Base-by-base conservation (phyloP, 768 basidiomycete genomes). In the Termitomyces eurrhizus region DNA sequence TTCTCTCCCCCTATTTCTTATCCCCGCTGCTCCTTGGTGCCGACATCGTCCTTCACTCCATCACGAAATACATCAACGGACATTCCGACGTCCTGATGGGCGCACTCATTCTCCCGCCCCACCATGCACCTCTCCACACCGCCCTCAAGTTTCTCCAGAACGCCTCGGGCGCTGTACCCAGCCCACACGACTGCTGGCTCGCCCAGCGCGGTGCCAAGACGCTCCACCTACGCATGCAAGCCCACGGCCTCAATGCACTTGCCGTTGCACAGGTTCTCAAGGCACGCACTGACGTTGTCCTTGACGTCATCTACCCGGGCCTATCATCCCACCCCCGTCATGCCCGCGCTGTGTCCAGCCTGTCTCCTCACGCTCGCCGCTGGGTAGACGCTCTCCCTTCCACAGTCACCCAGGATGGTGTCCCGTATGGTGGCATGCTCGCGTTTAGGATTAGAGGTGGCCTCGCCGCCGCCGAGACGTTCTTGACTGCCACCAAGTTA, bases 21-120 rank as follows among this genome's bases (percentile, higher is more conserved):
- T 93, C 92, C 0, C 95, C 95, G 0, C 85, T 98, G 37, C 81
- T 89, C 58, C 87, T 84, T 32, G 85, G 89, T 14, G 96, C 93
- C 14, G 93, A 96, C 70, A 77, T 97, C 65, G 91, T 93, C 65
- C 62, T 93, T 5, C 93, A 97, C 78, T 83, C 80, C 26, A 78
- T 95, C 45, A 93, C 89, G 0, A 97, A 98, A 74, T 97, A 96
- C 77, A 79, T 96, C 69, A 92, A 93, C 69, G 96, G 96, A 0
- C 95, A 97, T 75, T 90, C 90, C 0, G 95, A 98, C 70, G 92
- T 96, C 70, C 80, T 97, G 67, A 92, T 95, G 83, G 95, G 95
- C 48, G 87, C 88, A 0, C 73, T 90, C 57, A 85, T 95, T 65
- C 80, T 95, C 7, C 86, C 90, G 8, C 66, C 80, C 0, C 78